Evolutionary conservation across 169 alveolate species (phyloP).

Genomic region (Besnoitia besnoiti): DNA sequence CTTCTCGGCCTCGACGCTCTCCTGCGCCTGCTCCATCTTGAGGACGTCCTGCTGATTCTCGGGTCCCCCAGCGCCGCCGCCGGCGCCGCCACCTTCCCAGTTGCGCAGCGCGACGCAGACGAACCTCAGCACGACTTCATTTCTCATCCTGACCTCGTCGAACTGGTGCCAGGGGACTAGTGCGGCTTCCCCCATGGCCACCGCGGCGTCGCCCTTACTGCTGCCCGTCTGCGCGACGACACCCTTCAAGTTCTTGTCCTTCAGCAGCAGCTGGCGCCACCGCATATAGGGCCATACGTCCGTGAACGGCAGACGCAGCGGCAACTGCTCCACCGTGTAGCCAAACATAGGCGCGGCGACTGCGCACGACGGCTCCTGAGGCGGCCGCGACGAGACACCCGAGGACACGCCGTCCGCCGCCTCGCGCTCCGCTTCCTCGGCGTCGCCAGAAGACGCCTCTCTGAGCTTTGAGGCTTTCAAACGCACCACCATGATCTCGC

Average conservation of each 20-base stretch:
- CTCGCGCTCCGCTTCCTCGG: neutral
- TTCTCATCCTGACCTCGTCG: conserved; percentile 54
- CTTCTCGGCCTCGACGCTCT: conserved; percentile 60
- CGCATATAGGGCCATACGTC: conserved; percentile 56
- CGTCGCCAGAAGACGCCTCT: neutral
- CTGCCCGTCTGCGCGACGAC: conserved; percentile 43
- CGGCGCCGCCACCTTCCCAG: conserved; percentile 49
- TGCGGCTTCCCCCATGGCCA: conserved; percentile 31
- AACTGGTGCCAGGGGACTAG: conserved; percentile 65
- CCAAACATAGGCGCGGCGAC: conserved; percentile 48
- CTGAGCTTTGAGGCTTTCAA: conserved; percentile 11
- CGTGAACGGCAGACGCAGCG: conserved; percentile 59
- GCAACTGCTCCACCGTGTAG: conserved; percentile 52
- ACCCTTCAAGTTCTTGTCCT: conserved; percentile 53
- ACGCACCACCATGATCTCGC: conserved; percentile 58
- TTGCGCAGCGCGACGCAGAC: conserved; percentile 27
- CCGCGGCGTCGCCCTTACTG: neutral
- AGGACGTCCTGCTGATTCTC: neutral
- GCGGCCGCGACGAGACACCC: neutral
- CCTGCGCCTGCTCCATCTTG: conserved; percentile 16
- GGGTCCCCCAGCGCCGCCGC: conserved; percentile 23
- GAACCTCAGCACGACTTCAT: conserved; percentile 49
- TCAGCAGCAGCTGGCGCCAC: conserved; percentile 59
- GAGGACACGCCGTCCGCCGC: neutral
- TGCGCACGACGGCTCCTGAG: conserved; percentile 43